Base-by-base conservation (phyloP, 352 stramenopile genomes). In the Halophytophthora polymorphica region DNA sequence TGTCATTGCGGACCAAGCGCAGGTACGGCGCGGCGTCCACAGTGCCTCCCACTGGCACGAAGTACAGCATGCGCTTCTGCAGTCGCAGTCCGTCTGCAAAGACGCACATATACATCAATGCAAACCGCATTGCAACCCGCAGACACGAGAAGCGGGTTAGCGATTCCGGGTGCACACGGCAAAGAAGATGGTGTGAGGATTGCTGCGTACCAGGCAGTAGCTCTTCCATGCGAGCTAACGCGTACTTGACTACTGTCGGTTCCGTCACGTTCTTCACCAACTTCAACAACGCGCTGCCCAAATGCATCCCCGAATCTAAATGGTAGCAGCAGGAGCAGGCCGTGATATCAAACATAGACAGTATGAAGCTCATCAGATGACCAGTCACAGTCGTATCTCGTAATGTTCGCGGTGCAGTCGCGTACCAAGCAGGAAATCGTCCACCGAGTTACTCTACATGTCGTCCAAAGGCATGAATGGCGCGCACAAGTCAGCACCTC, bases 241-340 rank as follows among this genome's bases (percentile, higher is more conserved):
- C 84, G 61, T 95, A 95, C 46, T 89, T 89, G 47, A 95, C 71
- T 25, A 95, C 84, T 5, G 84, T 89, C 13, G 83, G 81, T 48
- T 95, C 84, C 6, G 84, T 95, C 56, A 95, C 83, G 62, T 95
- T 91, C 73, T 91, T 91, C 33, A 95, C 66, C 31, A 95, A 53
- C 61, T 95, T 95, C 35, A 95, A 64, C 52, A 95, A 60, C 14
- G 77, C 78, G 35, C 64, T 69, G 12, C 64, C 82, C 34, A 95
- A 64, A 44, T 71, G 61, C 62, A 56, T 64, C 17, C 81, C 83
- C 53, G 71, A 82, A 65, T 89, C 83, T 81, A 63, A 39, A 45
- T n/a, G n/a, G n/a, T n/a, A n/a, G n/a, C n/a, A n/a, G n/a, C n/a
- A n/a, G n/a, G n/a, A n/a, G n/a, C n/a, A n/a, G n/a, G n/a, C n/a